phyloP scores from a whole-genome alignment of 2,329 filamentous ascomycete genomes.

The Talaromyces verruculosus region DNA sequence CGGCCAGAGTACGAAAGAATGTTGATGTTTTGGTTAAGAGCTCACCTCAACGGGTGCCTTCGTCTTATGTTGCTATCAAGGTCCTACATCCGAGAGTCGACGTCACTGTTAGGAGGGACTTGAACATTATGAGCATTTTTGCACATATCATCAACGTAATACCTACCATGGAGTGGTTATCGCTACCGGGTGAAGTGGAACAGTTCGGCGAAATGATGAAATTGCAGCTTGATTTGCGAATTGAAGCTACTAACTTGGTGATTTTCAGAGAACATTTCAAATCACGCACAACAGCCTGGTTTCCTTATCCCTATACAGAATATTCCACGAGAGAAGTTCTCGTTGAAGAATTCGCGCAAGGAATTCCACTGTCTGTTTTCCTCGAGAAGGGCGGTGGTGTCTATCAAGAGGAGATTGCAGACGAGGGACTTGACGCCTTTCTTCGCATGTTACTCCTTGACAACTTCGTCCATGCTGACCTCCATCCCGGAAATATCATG shows the following conservation, averaged over 20 bases:
- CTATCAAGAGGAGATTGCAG: conserved; percentile 90
- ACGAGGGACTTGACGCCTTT: conserved; percentile 93
- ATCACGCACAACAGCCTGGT: conserved; percentile 87
- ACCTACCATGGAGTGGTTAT: conserved; percentile 96
- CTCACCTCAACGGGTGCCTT: conserved; percentile 79
- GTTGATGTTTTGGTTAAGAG: conserved; percentile 86
- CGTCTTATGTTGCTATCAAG: conserved; percentile 91
- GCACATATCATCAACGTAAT: conserved; percentile 79
- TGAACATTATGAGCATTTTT: conserved; percentile 93
- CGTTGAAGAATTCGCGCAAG: conserved; percentile 93
- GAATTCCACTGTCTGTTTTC: conserved; percentile 87
- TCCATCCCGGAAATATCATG: conserved; percentile 99
- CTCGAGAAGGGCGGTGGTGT: conserved; percentile 87
- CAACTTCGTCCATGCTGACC: conserved; percentile 94
- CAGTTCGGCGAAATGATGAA: conserved; percentile 99
- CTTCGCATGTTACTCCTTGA: conserved; percentile 94
- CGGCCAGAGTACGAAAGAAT: conserved; percentile 71
- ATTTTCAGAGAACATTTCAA: conserved; percentile 90
- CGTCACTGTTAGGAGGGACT: conserved; percentile 80
- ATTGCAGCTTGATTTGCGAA: conserved; percentile 90
- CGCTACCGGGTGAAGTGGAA: conserved; percentile 85
- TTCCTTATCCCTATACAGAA: conserved; percentile 88
- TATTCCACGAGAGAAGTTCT: conserved; percentile 91
- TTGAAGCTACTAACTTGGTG: conserved; percentile 84
- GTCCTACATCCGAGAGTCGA: conserved; percentile 92